Evolutionary conservation across 768 basidiomycete species (phyloP).

Genomic region (Pleurotus pulmonarius): DNA sequence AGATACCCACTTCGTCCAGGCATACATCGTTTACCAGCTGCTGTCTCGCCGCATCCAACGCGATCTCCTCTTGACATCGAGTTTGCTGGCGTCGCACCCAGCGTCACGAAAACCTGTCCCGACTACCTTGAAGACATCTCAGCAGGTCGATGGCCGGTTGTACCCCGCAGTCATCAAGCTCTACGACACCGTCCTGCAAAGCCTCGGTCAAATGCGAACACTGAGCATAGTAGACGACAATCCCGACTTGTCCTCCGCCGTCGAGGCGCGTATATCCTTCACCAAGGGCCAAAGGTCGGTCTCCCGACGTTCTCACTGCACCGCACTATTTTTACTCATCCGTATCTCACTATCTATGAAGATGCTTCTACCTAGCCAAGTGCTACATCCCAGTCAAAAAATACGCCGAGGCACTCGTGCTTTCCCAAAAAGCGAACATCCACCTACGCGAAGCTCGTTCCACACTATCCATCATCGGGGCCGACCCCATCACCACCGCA

Average conservation of each 20-base stretch:
- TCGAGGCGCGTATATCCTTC: slow-evolving; percentile 73
- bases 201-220: slow-evolving; percentile 77
- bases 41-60: slow-evolving; percentile 85
- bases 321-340: no score
- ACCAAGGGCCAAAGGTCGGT: slow-evolving; percentile 71
- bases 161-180: slow-evolving; percentile 87
- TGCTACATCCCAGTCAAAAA: slow-evolving; percentile 69
- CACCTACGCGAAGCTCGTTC: slow-evolving; percentile 72
- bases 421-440: slow-evolving; percentile 68
- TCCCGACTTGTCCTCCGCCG: slow-evolving; percentile 72
- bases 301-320: neutral
- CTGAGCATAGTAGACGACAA: slow-evolving; percentile 86
- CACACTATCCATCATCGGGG: slow-evolving; percentile 38
- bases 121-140: slow-evolving; percentile 14
- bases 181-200: slow-evolving; percentile 82
- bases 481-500: slow-evolving; percentile 40
- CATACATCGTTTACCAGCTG: slow-evolving; percentile 85
- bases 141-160: slow-evolving; percentile 65
- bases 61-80: slow-evolving; percentile 75
- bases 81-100: slow-evolving; percentile 48
- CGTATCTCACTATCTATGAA: slow-evolving; percentile 16
- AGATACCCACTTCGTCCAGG: slow-evolving; percentile 82
- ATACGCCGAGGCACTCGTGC: slow-evolving; percentile 68
- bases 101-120: slow-evolving; percentile 17
- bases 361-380: slow-evolving; percentile 74